A percentile compares a stretch with the other conserved stretches of the same genome.
These are phyloP conservation scores for Obelidium mucronatum DNA, from an alignment of 192 early-diverging fungal species.

Conservation along the genomic window DNA sequence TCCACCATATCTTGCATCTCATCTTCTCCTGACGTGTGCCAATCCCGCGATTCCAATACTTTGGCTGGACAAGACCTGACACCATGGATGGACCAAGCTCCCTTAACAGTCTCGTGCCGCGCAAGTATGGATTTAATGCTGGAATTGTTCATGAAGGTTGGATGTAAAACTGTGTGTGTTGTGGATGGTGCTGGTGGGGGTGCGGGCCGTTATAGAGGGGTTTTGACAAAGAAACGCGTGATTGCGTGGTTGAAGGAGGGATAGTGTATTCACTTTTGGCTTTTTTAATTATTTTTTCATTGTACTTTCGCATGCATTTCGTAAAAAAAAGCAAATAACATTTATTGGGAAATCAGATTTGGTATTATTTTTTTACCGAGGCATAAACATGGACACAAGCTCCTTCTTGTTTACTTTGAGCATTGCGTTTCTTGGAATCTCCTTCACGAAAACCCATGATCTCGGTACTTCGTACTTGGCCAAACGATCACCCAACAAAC, in stretches of 20 bases:
- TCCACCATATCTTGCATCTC: not conserved
- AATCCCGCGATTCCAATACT: not conserved
- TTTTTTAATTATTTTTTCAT: no score
- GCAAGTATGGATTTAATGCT: slow-evolving; percentile 86
- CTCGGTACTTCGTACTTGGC: slow-evolving; percentile 83
- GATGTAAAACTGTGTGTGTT: slow-evolving; percentile 82
- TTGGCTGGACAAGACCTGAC: slow-evolving; percentile 34
- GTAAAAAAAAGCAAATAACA: no score
- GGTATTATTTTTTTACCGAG: no score
- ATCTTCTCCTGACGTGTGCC: not conserved
- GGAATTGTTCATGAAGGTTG: slow-evolving; percentile 85
- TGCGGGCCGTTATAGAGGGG: slow-evolving; percentile 76
- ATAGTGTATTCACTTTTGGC: no score
- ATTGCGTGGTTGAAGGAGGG: slow-evolving; percentile 72
- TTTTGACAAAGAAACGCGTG: slow-evolving; percentile 86
- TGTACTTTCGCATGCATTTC: no score
- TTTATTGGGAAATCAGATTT: no score
- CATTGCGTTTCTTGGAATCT: slow-evolving; percentile 86
- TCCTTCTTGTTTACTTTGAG: slow-evolving; percentile 90
- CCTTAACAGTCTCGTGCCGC: slow-evolving; percentile 73
- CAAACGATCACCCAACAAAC: slow-evolving; percentile 65
- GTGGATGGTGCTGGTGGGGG: slow-evolving; percentile 41
- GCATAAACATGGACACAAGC: slow-evolving; percentile 63
- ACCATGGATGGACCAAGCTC: slow-evolving; percentile 70
- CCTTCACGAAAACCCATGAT: slow-evolving; percentile 49